A percentile compares a stretch with the other conserved stretches of the same genome.
These are phyloP conservation scores for Euphorbia tirucalli DNA, from an alignment of 345 rosid species.

Conservation along the genomic window DNA sequence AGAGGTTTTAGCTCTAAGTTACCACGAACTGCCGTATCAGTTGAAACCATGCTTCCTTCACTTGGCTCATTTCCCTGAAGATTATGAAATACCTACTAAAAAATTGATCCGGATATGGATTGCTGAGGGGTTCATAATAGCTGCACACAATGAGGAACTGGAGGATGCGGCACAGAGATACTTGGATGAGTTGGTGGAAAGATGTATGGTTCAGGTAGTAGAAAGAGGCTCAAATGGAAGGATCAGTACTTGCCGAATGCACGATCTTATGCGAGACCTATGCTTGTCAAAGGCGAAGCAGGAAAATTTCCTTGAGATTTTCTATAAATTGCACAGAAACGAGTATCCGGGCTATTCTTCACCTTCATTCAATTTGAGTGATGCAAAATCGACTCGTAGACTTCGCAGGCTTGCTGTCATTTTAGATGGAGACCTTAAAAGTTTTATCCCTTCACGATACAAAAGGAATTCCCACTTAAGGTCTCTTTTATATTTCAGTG, in stretches of 20 bases:
- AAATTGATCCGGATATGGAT: constrained; percentile 43
- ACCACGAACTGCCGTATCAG: constrained; percentile 27
- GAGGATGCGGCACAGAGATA: constrained; percentile 27
- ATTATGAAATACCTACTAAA: constrained; percentile 32
- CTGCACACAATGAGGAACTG: not conserved
- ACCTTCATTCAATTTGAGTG: not conserved
- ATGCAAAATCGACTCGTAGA: constrained; percentile 11
- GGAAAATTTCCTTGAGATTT: constrained; percentile 25
- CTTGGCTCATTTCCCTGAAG: constrained; percentile 28
- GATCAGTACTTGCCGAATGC: constrained; percentile 36
- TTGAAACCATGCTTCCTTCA: constrained; percentile 39
- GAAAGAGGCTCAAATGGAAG: constrained; percentile 25
- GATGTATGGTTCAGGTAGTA: constrained; percentile 38
- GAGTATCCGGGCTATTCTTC: not conserved
- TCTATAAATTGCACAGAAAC: not conserved
- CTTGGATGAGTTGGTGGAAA: constrained; percentile 27
- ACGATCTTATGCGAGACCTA: constrained; percentile 40
- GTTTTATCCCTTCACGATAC: not conserved
- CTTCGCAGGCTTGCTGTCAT: constrained; percentile 34
- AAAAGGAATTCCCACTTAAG: constrained; percentile 24
- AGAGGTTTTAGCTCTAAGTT: constrained; percentile 27
- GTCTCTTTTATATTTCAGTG: constrained; percentile 35
- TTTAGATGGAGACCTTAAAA: constrained; percentile 2
- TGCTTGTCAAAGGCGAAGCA: constrained; percentile 28
- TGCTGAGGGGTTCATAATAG: constrained; percentile 41